These are phyloP conservation scores for Ramichloridium luteum DNA, from an alignment of 2,329 filamentous ascomycete genomes.

Conservation along the genomic window DNA sequence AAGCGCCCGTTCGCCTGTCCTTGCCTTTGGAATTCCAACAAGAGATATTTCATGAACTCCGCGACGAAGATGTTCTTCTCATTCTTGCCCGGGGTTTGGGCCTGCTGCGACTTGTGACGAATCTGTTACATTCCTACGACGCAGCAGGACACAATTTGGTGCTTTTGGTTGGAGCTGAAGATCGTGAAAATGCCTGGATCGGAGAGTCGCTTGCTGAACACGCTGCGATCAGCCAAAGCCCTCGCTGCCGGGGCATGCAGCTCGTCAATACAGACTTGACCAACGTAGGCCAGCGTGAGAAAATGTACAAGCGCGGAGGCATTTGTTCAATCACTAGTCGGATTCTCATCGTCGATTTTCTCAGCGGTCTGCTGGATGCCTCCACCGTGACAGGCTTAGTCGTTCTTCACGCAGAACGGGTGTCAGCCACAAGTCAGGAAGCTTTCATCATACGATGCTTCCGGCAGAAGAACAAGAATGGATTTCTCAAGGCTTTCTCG, in stretches of 20 bases:
- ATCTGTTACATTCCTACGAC: constrained; percentile 92
- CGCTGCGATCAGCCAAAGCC: constrained; percentile 73
- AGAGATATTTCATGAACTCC: constrained; percentile 81
- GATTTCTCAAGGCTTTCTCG: constrained; percentile 92
- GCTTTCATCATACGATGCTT: constrained; percentile 93
- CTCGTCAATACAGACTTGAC: constrained; percentile 92
- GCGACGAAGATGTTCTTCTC: constrained; percentile 84
- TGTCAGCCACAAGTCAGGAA: constrained; percentile 77
- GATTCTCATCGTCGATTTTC: constrained; percentile 84
- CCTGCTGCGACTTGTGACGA: constrained; percentile 84
- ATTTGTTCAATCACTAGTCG: constrained; percentile 93
- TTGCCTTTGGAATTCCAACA: constrained; percentile 85
- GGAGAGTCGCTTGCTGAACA: constrained; percentile 93
- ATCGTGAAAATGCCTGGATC: constrained; percentile 92
- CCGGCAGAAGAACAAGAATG: constrained; percentile 82
- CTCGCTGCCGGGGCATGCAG: constrained; percentile 71
- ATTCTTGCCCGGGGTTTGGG: constrained; percentile 85
- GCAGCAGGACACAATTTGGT: constrained; percentile 89
- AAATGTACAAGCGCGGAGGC: constrained; percentile 79
- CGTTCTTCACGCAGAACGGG: constrained; percentile 74
- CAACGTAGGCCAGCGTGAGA: constrained; percentile 74
- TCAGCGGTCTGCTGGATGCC: constrained; percentile 71
- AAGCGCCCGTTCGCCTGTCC: constrained; percentile 61
- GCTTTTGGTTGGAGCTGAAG: constrained; percentile 76
- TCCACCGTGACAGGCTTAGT: constrained; percentile 78